Base-by-base conservation (phyloP, 768 basidiomycete species). In the Trametes punicea region DNA sequence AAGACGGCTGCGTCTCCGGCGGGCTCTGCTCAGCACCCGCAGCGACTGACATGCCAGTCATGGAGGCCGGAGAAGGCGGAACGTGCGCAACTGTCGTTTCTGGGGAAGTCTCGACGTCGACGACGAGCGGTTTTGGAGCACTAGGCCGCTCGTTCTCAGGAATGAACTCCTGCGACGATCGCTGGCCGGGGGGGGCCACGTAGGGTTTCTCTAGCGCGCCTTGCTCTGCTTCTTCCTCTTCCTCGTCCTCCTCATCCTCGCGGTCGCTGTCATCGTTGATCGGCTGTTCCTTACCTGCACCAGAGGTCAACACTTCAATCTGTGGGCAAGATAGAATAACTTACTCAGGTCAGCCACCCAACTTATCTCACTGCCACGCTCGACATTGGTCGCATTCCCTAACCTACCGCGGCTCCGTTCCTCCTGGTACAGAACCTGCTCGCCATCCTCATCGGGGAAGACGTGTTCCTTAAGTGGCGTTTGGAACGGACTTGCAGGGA, bases 261-360 rank as follows among this genome's bases (percentile, higher is more conserved):
- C 78, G 75, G 52, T 83, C 80, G 29, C 82, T 81, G 51, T 83
- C 79, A 36, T 81, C 78, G 36, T 87, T 75, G 33, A 82, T 84
- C 67, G 86, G 86, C 25, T 79, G 84, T 50, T 85, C 83, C 40
- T 80, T 80, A 21, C 83, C 84, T 83, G 58, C 55, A 55, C 39
- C 46, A 50, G 46, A 41, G n/a, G 58, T 21, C 30, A 41, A 29
- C 26, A 65, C 25, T 40, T 20, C 34, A 46, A 30, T 20, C 6
- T 29, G 52, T 33, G 13, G 31, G 23, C 15, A 2, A 45, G 0
- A 23, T 21, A n/a, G 29, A 21, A 38, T 39, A 6, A 73, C 81
- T 62, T 63, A 88, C 89, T 83, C 67, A 80, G 85, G 44, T 84
- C 81, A 38, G 86, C 88, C 33, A 88, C 75, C 89, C 89, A 92